Evolutionary conservation across 352 stramenopile genomes (phyloP), one percentile per base, ranked within the genome.

Genomic region (Saprolegnia parasitica): DNA sequence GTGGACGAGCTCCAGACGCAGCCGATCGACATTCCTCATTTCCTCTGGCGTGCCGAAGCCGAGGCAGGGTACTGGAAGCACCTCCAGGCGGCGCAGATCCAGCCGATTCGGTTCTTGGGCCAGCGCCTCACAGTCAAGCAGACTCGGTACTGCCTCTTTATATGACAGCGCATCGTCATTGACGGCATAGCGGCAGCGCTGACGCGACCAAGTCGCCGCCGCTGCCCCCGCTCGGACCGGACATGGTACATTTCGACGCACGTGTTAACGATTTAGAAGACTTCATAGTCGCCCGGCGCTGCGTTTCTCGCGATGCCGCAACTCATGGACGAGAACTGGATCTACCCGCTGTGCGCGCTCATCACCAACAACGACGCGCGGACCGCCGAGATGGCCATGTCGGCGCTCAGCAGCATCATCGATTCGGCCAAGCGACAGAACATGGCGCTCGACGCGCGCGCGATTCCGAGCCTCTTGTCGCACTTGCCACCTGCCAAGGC

Each of bases 301-400:
- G 84, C 84, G 42, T 66, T 89, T 15, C n/a, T 61, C 13, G 58
- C 77, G 6, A 64, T 93, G 13, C 83, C 84, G 26, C 63, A 68
- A 18, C 73, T 93, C 61, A 77, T 93, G 75, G 77, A 87, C 55
- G 78, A 90, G 32, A 72, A 67, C 24, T 93, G 81, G 83, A 71
- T 91, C 23, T 81, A 81, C 2, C 78, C 81, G 24, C 74, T 93
- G 6, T 80, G 89, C 3, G 79, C 83, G 1, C 68, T 90, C 0
- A 67, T 85, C 5, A 79, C 82, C 52, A 87, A 78, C 57, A 67
- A 73, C 1, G 83, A 93, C 57, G 11, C 18, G 16, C 62, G 55
- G 52, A 52, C 55, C 16, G 47, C 50, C n/a, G 63, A 70, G 39
- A 63, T 70, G 63, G 49, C 63, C 10, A 24, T 70, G 63, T 46